Conservation (phyloP, 768 basidiomycete species). For the Amanita rubescens region DNA sequence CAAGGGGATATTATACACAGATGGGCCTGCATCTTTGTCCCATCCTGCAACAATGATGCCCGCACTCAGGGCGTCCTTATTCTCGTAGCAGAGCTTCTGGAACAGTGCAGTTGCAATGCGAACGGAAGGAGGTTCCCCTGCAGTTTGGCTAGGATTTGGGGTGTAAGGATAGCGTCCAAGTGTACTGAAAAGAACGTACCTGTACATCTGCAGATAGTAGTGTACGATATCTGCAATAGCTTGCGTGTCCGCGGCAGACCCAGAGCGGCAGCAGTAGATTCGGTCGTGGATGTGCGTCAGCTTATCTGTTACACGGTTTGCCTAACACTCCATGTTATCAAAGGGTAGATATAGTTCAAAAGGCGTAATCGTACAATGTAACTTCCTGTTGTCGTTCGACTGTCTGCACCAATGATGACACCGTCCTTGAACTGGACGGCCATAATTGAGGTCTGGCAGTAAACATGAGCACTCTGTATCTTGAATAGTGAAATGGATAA, state of each 20-base stretch:
- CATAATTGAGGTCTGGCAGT: slow-evolving; percentile 93
- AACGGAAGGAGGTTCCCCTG: slow-evolving; percentile 67
- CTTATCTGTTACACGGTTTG: slow-evolving; percentile 98
- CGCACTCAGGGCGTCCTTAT: slow-evolving; percentile 84
- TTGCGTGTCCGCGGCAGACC: slow-evolving; percentile 97
- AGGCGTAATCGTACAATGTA: slow-evolving; percentile 66
- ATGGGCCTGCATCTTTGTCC: slow-evolving; percentile 87
- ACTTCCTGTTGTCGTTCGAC: slow-evolving; percentile 92
- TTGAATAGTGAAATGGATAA: slow-evolving; percentile 25
- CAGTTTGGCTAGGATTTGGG: slow-evolving; percentile 37
- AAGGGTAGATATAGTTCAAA: neutral
- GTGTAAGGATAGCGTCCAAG: slow-evolving; percentile 8
- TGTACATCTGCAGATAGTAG: slow-evolving; percentile 68
- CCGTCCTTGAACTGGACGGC: slow-evolving; percentile 95
- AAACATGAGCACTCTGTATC: slow-evolving; percentile 1
- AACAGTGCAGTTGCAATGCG: slow-evolving; percentile 77
- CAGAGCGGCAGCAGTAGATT: slow-evolving; percentile 98
- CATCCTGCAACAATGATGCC: slow-evolving; percentile 98
- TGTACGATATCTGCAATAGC: slow-evolving; percentile 91
- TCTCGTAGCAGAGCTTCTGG: slow-evolving; percentile 84
- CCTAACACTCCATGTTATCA: slow-evolving; percentile 37
- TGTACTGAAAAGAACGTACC: slow-evolving; percentile 32
- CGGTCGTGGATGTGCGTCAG: slow-evolving; percentile 94
- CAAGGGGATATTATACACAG: slow-evolving; percentile 94
- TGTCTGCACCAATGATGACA: slow-evolving; percentile 95